Percentiles rank a stretch among this genome's conserved stretches.
Conservation (phyloP, 78 protist genomes). For the Capsaspora owczarzaki region DNA sequence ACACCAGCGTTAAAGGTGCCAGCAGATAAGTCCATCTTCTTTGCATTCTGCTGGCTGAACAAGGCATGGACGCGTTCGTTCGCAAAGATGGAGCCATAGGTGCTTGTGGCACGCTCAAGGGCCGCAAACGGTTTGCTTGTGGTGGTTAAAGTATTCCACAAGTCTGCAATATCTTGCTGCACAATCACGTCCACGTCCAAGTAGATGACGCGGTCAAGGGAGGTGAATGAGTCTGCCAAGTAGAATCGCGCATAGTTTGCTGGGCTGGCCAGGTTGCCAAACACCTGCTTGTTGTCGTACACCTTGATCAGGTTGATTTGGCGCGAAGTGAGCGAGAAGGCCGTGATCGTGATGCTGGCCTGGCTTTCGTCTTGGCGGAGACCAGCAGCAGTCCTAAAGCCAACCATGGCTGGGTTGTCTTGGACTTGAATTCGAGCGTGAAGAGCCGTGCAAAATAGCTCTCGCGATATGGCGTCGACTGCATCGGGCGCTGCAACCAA, state of each 20-base stretch:
- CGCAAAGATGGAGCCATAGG: not conserved
- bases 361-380: not conserved
- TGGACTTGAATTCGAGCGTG: no score
- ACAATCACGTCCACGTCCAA: not conserved
- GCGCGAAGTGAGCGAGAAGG: not conserved
- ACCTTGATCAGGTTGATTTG: not conserved
- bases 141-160: not conserved
- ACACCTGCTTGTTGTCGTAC: not conserved
- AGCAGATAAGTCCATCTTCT: not conserved
- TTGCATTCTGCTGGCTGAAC: not conserved
- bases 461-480: not conserved
- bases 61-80: not conserved
- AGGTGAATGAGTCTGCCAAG: not conserved
- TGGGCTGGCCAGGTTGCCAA: not conserved
- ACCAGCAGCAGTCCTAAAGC: not conserved
- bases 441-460: not conserved
- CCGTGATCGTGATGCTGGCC: not conserved
- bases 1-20: conserved; percentile 12
- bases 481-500: not conserved
- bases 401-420: not conserved
- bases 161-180: not conserved
- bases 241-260: conserved; percentile 6
- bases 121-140: not conserved
- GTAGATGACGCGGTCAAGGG: not conserved
- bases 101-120: not conserved